Evolutionary conservation across 2,329 filamentous ascomycete species (phyloP).

Genomic region (Pseudogymnoascus sp.): DNA sequence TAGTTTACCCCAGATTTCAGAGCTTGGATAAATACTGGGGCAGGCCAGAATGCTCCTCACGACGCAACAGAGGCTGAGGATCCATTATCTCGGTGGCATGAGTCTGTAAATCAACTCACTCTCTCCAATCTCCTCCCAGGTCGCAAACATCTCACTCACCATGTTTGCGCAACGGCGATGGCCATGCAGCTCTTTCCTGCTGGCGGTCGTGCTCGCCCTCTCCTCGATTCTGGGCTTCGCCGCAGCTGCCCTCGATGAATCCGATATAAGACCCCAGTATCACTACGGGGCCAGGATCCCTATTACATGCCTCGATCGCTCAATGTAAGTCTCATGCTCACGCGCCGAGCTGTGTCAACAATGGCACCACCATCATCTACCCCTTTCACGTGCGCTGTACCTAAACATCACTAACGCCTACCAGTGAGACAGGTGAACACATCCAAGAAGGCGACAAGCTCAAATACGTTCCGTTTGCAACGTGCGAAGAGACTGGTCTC

Average conservation of each 20-base stretch:
- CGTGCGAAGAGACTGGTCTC: constrained; percentile 77
- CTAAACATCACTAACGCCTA: neutral
- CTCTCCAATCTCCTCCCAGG: neutral
- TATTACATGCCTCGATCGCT: constrained; percentile 68
- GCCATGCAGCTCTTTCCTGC: neutral
- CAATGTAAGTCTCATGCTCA: constrained; percentile 49
- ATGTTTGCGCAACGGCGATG: constrained; percentile 3
- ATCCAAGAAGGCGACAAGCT: constrained; percentile 78
- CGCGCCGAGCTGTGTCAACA: neutral
- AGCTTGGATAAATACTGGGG: constrained; percentile 7
- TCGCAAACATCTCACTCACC: neutral
- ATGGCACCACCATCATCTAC: neutral
- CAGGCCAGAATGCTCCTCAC: neutral
- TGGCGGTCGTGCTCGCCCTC: constrained; percentile 12
- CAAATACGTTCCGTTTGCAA: constrained; percentile 84
- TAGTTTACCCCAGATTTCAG: constrained; percentile 5
- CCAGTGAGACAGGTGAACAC: constrained; percentile 81
- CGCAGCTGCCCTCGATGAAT: neutral
- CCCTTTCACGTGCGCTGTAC: neutral
- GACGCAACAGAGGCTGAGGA: neutral
- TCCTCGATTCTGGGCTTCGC: neutral
- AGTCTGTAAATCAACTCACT: neutral
- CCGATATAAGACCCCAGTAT: constrained; percentile 42
- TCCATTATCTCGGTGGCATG: neutral
- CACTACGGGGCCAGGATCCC: constrained; percentile 60